Conservation (phyloP, 2,329 filamentous ascomycete species). For the Phoma sp. region DNA sequence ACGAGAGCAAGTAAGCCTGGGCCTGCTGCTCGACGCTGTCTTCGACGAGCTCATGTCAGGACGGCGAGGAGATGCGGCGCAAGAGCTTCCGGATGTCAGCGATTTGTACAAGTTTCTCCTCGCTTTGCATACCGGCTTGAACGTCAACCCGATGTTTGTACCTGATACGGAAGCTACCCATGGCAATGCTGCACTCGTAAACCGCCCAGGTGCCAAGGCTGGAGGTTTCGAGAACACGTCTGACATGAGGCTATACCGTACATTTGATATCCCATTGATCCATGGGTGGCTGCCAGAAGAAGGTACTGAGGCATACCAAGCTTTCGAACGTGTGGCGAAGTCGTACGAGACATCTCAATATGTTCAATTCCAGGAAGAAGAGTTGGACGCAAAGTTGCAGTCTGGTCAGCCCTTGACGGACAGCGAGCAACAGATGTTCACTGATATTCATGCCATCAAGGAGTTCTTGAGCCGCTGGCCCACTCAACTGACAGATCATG, state of each 20-base stretch:
- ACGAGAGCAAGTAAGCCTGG: conserved; percentile 87
- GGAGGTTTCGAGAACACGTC: conserved; percentile 86
- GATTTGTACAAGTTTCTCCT: conserved; percentile 89
- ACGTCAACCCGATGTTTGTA: conserved; percentile 91
- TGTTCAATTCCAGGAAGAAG: conserved; percentile 86
- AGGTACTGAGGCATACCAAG: conserved; percentile 69
- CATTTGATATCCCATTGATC: conserved; percentile 86
- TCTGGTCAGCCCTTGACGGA: conserved; percentile 66
- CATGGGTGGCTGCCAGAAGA: conserved; percentile 89
- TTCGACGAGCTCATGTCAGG: conserved; percentile 92
- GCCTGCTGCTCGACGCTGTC: conserved; percentile 83
- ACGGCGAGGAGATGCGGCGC: conserved; percentile 68
- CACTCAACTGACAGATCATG: conserved; percentile 86
- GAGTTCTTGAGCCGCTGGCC: conserved; percentile 79
- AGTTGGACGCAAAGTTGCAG: conserved; percentile 80
- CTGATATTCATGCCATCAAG: conserved; percentile 86
- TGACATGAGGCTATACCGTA: conserved; percentile 90
- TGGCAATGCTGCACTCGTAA: conserved; percentile 45
- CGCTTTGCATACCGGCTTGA: conserved; percentile 94
- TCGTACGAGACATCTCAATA: conserved; percentile 94
- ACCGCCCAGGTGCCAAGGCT: conserved; percentile 54
- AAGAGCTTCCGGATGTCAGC: conserved; percentile 80
- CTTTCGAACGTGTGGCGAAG: conserved; percentile 76
- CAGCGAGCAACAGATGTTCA: conserved; percentile 79
- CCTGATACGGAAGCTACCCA: conserved; percentile 55